Evolutionary conservation across 192 early-diverging fungal genomes (phyloP).

Genomic region (Umbelopsis sp.): DNA sequence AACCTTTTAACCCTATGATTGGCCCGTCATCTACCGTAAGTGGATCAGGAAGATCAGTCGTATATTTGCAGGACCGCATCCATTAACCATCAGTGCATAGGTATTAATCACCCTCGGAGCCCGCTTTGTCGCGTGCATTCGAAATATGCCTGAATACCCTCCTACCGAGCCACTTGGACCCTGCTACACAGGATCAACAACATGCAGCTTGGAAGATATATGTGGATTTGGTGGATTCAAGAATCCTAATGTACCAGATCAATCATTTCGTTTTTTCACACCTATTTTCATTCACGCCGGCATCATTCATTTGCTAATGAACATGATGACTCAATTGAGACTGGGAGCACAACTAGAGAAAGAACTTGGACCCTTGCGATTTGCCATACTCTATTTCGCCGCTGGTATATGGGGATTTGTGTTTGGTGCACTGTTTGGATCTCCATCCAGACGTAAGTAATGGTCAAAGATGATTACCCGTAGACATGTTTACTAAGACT

Average conservation of each 20-base stretch:
- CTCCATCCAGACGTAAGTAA: constrained; percentile 1
- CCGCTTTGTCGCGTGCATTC: constrained; percentile 83
- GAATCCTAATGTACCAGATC: constrained; percentile 55
- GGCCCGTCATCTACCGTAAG: constrained; percentile 67
- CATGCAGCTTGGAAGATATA: constrained; percentile 60
- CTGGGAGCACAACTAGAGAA: constrained; percentile 74
- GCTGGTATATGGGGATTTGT: constrained; percentile 80
- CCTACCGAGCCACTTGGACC: constrained; percentile 20
- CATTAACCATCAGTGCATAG: constrained; percentile 33
- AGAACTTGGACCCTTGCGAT: constrained; percentile 75
- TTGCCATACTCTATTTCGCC: constrained; percentile 64
- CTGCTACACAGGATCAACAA: constrained; percentile 14
- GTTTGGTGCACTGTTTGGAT: constrained; percentile 69
- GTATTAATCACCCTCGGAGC: constrained; percentile 73
- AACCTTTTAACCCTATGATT: constrained; percentile 78
- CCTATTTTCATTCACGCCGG: constrained; percentile 89
- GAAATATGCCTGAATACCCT: constrained; percentile 37
- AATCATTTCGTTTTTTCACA: constrained; percentile 79
- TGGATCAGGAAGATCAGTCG: constrained; percentile 1
- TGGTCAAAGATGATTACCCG: not conserved
- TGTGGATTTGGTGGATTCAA: constrained; percentile 66
- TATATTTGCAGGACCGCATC: not conserved
- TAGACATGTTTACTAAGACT: not conserved
- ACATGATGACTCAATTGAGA: constrained; percentile 71
- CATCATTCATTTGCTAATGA: constrained; percentile 75